Evolutionary conservation across 1,284 basidiomycete genomes (phyloP), one percentile per base, ranked within the genome.

Genomic region (Lentinula novae-zelandiae): DNA sequence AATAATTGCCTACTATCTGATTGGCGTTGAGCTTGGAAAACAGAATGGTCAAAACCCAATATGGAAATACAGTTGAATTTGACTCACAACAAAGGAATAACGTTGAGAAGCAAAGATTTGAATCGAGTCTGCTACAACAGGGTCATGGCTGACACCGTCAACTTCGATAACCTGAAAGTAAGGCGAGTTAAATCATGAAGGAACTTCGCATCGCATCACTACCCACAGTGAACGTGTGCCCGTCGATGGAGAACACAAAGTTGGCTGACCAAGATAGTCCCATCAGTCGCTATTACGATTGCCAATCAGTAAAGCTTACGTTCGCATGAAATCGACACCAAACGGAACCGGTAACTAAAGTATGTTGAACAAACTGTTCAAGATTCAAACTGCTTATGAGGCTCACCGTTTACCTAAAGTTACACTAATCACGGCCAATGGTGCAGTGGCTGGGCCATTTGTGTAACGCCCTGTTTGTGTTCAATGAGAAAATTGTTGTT

Each of bases 161-260:
- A 68, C 81, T 66, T 86, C 84, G 31, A 86, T 85, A 50, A 85
- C 66, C 60, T 61, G 20, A 9, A 22, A 9, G 17, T 10, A 22
- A 50, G 13, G 17, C 8, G 13, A 13, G 20, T n/a, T 27, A 9
- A 34, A 10, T n/a, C 17, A 10, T 10, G 8, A n/a, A 42, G 5
- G 15, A 40, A 6, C 7, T 5, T 15, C 13, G 15, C 6, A n/a
- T 7, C 5, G 38, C 53, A 46, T 33, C 51, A 38, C n/a, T n/a
- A 38, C 57, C 36, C 13, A 58, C 60, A 4, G 74, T 58, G 67
- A 81, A 67, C 1, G 65, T 66, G 51, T 82, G 80, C 40, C 70
- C 69, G 57, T 80, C 76, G 12, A 82, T 76, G 0, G 75, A 68
- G 64, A 82, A 78, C 13, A 67, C 70, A 66, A 71, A 82, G 34